Base-by-base conservation (phyloP, 192 early-diverging fungal species). In the Gamsiella multidivaricata region DNA sequence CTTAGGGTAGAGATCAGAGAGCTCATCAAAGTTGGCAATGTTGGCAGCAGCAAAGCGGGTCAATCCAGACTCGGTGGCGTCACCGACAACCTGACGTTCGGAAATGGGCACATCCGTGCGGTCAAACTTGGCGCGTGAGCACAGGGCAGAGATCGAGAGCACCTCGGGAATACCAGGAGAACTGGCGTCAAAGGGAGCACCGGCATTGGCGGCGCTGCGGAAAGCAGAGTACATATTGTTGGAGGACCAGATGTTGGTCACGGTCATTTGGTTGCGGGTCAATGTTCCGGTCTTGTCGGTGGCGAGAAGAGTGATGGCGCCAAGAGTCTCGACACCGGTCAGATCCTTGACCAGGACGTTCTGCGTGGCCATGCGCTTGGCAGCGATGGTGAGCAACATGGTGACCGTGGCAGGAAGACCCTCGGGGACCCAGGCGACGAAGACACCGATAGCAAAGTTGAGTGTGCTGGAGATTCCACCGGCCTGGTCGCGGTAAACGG, bases 201-300 rank as follows among this genome's bases (percentile, higher is more conserved):
- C 84, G n/a, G 78, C 41, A 54, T 49, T 76, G 75, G 81, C 82
- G 1, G 62, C 68, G 22, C 56, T 62, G 42, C 85, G 83, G 37
- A 83, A 81, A n/a, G 85, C 82, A 12, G 85, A 72, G 78, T 87
- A 94, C 74, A 95, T 71, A 34, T 84, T 84, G 18, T 85, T 76
- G 31, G 89, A 89, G 41, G 92, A 86, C 97, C 97, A 98, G 22
- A 98, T 61, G 83, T 94, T 91, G 61, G 95, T 93, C 0, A 94
- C 93, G 8, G 94, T 96, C 97, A 98, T 98, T 80, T 97, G 96
- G 80, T 97, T 98, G 60, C 93, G 86, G 33, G 97, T 98, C 62
- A 98, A 85, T 50, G 97, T 98, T 58, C 97, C 97, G 14, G 97
- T 97, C 80, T 98, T 98, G 83, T 98, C 97, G 4, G 96, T 98